Base-by-base conservation (phyloP, 1,284 basidiomycete species). In the Moesziomyces antarcticus region DNA sequence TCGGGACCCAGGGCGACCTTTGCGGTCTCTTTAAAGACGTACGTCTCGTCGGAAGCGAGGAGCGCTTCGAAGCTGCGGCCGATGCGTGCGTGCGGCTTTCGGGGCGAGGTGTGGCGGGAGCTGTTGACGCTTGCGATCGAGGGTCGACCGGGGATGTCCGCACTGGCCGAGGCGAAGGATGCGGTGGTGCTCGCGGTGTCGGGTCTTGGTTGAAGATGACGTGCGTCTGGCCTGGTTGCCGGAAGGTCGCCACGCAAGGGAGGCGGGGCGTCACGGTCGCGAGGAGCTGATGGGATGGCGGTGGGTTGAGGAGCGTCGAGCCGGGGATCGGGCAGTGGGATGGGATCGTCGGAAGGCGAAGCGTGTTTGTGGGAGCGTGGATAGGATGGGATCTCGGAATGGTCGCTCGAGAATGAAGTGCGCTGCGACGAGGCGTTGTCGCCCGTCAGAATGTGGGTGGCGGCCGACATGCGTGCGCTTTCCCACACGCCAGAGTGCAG, bases 31-130 rank as follows among this genome's bases (percentile, higher is more conserved):
- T 61, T 72, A 5, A 77, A 43, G 24, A 74, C 62, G 48, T 65
- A 72, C 21, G 77, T 79, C 50, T 79, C 61, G 64, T 75, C 66
- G 6, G 73, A 75, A 3, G 66, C 67, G 20, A 79, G 70, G 24
- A 77, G 35, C 5, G 64, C 67, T 46, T 79, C 77, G 45, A 79
- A 79, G 47, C 57, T 61, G 22, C 67, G 68, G 13, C 67, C 68
- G 30, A 75, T 77, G 16, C 65, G 68, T 9, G 57, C 50, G 6
- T 58, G 57, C 20, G 30, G 20, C 44, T 63, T 72, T 46, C 54
- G 52, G n/a, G 65, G 55, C 11, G 62, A 58, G 21, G 47, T 45
- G 35, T 22, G 56, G 33, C 50, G 58, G 20, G 56, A 56, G 47
- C 42, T 55, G 41, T 45, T 52, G 33, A 50, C 50, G 37, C 49